phyloP scores from a whole-genome alignment of 257 asterid genomes.

The Primulina tabacum region DNA sequence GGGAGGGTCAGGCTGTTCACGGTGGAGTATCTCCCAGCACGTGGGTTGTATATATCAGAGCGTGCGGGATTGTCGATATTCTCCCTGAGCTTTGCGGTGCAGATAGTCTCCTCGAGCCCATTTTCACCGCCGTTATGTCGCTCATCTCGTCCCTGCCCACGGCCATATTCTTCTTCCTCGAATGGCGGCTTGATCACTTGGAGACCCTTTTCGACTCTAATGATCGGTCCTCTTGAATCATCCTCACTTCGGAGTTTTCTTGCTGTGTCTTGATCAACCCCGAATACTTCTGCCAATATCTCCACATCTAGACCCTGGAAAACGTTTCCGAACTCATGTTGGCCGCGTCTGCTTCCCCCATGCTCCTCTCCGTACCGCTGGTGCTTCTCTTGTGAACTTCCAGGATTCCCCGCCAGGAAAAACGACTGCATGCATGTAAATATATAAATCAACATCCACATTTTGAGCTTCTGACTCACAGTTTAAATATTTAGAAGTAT shows the following conservation, averaged over 20 bases:
- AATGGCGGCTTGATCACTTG: constrained; percentile 49
- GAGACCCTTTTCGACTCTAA: constrained; percentile 34
- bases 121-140: constrained; percentile 20
- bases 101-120: constrained; percentile 72
- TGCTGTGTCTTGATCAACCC: constrained; percentile 38
- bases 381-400: constrained; percentile 16
- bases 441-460: too few species aligned
- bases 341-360: constrained; percentile 17
- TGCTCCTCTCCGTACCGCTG: constrained; percentile 13
- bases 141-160: constrained; percentile 4
- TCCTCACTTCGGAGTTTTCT: constrained; percentile 39
- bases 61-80: constrained; percentile 46
- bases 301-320: constrained; percentile 33
- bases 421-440: constrained; percentile 38
- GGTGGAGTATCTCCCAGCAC: constrained; percentile 61
- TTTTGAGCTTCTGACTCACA: too few species aligned
- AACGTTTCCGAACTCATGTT: constrained; percentile 33
- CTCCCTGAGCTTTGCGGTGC: constrained; percentile 43
- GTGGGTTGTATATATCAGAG: constrained; percentile 64
- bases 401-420: constrained; percentile 61
- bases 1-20: constrained; percentile 56
- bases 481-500: background rate
- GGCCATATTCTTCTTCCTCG: constrained; percentile 18
- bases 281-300: constrained; percentile 36
- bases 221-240: constrained; percentile 41